Base-by-base conservation (phyloP, 345 rosid genomes). In the Clarkia xantiana region DNA sequence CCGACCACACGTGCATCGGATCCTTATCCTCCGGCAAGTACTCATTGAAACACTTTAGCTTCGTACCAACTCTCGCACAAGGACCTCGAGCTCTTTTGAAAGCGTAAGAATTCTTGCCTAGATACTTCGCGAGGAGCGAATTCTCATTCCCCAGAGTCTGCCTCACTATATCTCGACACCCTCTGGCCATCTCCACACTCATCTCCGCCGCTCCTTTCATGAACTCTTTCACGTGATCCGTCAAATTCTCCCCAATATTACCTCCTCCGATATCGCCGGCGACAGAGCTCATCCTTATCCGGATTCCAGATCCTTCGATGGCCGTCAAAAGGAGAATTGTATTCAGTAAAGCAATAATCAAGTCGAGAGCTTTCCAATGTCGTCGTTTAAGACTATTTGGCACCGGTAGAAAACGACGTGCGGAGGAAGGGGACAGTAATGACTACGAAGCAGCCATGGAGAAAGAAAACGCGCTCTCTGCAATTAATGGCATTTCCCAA, bases 11-110 rank as follows among this genome's bases (percentile, higher is more conserved):
- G 63, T 71, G 80, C 44, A 64, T 10, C 8, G 82, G 89, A 54
- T 78, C 73, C 65, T 71, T 81, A 58, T 78, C 89, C 67, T 81
- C 89, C 14, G 89, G 89, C 61, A 81, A 58, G 56, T 64, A 71
- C 39, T 78, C 68, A 49, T 69, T 69, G 47, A 76, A 64, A 15
- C 57, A 45, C 45, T 42, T 52, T 36, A 81, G 62, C 58, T 54
- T 71, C 65, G 56, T 56, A 39, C 60, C 40, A 47, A 62, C 52
- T 51, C 25, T 60, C 20, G 51, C 60, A 34, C 52, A 61, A 16
- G 67, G 70, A 42, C 55, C 59, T 55, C 63, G 63, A 42, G 68
- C 49, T 64, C 52, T 73, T 49, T 58, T 55, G 44, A 61, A 71
- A 2, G 72, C 16, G 40, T 43, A 65, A 49, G 84, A 75, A 38